These are phyloP conservation scores for Ogataea glucozyma DNA, from an alignment of 805 yeast species.

Conservation along the genomic window DNA sequence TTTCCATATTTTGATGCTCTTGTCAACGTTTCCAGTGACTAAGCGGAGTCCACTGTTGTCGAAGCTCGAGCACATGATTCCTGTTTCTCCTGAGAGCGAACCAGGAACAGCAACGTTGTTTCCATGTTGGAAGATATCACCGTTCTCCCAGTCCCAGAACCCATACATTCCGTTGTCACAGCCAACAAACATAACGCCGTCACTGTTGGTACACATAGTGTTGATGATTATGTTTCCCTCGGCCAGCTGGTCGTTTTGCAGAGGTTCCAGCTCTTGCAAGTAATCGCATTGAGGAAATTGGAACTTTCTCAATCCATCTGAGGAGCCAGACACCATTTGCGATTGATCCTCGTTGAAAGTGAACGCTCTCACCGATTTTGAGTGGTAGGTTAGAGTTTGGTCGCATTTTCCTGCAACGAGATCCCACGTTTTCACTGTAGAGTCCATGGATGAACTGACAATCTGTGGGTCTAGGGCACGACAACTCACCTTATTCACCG, in stretches of 20 bases:
- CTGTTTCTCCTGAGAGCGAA: slow-evolving; percentile 61
- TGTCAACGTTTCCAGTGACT: slow-evolving; percentile 89
- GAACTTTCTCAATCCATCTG: slow-evolving; percentile 85
- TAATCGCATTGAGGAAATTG: slow-evolving; percentile 74
- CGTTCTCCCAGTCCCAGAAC: slow-evolving; percentile 76
- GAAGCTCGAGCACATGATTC: slow-evolving; percentile 70
- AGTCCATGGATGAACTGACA: slow-evolving; percentile 78
- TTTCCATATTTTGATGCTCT: slow-evolving; percentile 76
- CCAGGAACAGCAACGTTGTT: slow-evolving; percentile 67
- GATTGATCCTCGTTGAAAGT: slow-evolving; percentile 66
- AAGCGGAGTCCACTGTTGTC: slow-evolving; percentile 80
- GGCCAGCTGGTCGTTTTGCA: slow-evolving; percentile 36
- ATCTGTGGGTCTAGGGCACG: slow-evolving; percentile 83
- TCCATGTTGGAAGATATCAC: slow-evolving; percentile 58
- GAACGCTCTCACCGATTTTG: slow-evolving; percentile 76
- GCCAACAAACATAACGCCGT: slow-evolving; percentile 73
- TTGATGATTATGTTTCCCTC: slow-evolving; percentile 55
- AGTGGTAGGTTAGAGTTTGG: slow-evolving; percentile 79
- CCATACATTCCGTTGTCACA: slow-evolving; percentile 79
- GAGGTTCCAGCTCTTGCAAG: slow-evolving; percentile 50
- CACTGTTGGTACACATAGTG: slow-evolving; percentile 61
- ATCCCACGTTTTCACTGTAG: slow-evolving; percentile 90
- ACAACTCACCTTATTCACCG: slow-evolving; percentile 68
- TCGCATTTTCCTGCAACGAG: slow-evolving; percentile 72
- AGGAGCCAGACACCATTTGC: slow-evolving; percentile 78